These are phyloP conservation scores for Fusarium siculi DNA, from an alignment of 2,329 filamentous ascomycete species.

Conservation along the genomic window DNA sequence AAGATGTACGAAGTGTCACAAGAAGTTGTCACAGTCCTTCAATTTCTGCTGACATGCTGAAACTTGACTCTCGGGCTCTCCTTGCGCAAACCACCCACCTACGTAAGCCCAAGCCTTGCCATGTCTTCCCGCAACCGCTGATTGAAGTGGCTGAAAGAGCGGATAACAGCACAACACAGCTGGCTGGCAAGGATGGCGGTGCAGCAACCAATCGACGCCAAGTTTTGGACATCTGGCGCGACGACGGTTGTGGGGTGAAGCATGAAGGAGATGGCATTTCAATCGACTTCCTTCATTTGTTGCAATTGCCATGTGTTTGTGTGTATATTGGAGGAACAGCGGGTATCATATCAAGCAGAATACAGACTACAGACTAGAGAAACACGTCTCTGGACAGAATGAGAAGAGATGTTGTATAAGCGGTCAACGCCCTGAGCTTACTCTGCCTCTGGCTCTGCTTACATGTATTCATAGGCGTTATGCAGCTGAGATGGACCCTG, in stretches of 20 bases:
- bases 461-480: neutral
- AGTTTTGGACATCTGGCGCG: constrained; percentile 4
- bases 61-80: neutral
- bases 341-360: too few species aligned
- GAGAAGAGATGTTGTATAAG: neutral
- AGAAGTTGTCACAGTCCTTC: neutral
- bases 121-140: constrained; percentile 8
- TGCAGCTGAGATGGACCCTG: constrained; percentile 5
- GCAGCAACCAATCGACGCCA: constrained; percentile 7
- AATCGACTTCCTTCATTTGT: constrained; percentile 1
- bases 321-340: neutral
- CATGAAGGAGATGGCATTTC: constrained; percentile 3
- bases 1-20: neutral
- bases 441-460: constrained; percentile 8
- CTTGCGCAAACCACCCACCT: neutral
- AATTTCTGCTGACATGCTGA: neutral
- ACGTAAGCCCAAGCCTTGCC: constrained; percentile 20
- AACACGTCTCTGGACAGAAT: neutral
- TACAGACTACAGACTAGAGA: neutral
- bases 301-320: neutral
- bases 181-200: constrained; percentile 16
- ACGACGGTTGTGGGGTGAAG: constrained; percentile 18
- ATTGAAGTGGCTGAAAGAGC: constrained; percentile 29
- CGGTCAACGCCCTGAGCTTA: constrained; percentile 9
- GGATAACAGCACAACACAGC: neutral